These are phyloP conservation scores for Agaricus blazei DNA, from an alignment of 768 basidiomycete genomes.

Conservation along the genomic window DNA sequence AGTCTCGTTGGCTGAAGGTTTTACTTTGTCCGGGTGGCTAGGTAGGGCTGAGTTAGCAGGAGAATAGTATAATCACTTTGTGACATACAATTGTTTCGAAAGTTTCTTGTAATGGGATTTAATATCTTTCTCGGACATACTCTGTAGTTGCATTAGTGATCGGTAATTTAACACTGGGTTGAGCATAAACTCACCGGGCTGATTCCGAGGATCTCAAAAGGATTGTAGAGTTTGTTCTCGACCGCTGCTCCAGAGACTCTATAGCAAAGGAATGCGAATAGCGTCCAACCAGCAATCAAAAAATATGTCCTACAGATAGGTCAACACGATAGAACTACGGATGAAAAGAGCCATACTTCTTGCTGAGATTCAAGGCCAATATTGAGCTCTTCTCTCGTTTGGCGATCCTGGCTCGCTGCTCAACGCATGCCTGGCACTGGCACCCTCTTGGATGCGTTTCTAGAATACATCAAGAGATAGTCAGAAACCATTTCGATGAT, in stretches of 20 bases:
- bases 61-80: background rate
- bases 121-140: conserved; percentile 79
- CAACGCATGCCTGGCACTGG: conserved; percentile 55
- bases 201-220: conserved; percentile 90
- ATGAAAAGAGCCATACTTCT: conserved; percentile 35
- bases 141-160: conserved; percentile 31
- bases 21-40: conserved; percentile 97
- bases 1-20: conserved; percentile 75
- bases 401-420: conserved; percentile 43
- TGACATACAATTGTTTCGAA: conserved; percentile 73
- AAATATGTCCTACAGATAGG: conserved; percentile 44
- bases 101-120: conserved; percentile 94
- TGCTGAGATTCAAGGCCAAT: conserved; percentile 42
- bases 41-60: background rate
- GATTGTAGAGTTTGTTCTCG: conserved; percentile 80
- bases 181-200: conserved; percentile 41
- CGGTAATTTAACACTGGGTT: background rate
- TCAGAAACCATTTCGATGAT: background rate
- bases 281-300: conserved; percentile 67
- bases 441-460: conserved; percentile 42
- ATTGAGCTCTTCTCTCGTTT: conserved; percentile 40
- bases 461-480: background rate
- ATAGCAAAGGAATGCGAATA: conserved; percentile 66
- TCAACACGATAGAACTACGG: conserved; percentile 3
- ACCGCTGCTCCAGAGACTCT: conserved; percentile 50